These are phyloP conservation scores for Trichoderma gracile DNA, from an alignment of 2,329 filamentous ascomycete genomes.

Conservation along the genomic window DNA sequence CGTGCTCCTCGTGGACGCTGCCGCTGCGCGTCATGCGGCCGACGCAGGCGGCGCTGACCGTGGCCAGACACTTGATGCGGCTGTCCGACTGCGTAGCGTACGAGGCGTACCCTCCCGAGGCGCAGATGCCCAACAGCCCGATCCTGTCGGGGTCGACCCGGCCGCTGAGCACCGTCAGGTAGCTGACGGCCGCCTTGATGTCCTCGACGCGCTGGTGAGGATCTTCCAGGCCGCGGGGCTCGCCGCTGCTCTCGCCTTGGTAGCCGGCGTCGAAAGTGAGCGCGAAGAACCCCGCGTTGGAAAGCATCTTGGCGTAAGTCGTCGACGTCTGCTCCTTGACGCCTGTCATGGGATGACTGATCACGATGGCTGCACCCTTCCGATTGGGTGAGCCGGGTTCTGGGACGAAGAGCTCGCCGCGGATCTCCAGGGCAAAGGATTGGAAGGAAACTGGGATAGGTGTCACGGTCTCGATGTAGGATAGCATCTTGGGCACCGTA, in stretches of 20 bases:
- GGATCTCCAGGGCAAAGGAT: conserved; percentile 15
- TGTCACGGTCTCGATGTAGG: conserved; percentile 5
- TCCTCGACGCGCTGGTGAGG: conserved; percentile 43
- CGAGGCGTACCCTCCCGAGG: conserved; percentile 40
- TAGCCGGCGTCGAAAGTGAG: conserved; percentile 43
- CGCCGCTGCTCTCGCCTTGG: conserved; percentile 41
- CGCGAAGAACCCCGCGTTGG: conserved; percentile 37
- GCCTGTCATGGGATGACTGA: conserved; percentile 37
- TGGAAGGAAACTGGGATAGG: conserved; percentile 20
- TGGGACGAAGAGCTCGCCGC: conserved; percentile 19
- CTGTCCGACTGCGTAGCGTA: conserved; percentile 40
- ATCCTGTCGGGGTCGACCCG: conserved; percentile 39
- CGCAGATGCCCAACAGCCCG: conserved; percentile 43
- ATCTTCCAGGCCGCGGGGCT: conserved; percentile 42
- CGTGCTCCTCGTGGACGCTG: neutral
- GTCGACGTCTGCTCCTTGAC: conserved; percentile 44
- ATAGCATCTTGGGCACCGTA: neutral
- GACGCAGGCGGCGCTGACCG: conserved; percentile 36
- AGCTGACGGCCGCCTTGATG: conserved; percentile 39
- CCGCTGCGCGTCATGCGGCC: conserved; percentile 35
- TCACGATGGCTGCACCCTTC: conserved; percentile 30
- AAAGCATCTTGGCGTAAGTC: conserved; percentile 37
- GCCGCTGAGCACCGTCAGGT: conserved; percentile 33
- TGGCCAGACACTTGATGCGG: conserved; percentile 44
- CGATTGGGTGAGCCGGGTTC: conserved; percentile 13